Percentiles rank a stretch among this genome's conserved stretches.
These are phyloP conservation scores for Umbellularia californica DNA, from an alignment of 164 flowering plant genomes.

Conservation along the genomic window DNA sequence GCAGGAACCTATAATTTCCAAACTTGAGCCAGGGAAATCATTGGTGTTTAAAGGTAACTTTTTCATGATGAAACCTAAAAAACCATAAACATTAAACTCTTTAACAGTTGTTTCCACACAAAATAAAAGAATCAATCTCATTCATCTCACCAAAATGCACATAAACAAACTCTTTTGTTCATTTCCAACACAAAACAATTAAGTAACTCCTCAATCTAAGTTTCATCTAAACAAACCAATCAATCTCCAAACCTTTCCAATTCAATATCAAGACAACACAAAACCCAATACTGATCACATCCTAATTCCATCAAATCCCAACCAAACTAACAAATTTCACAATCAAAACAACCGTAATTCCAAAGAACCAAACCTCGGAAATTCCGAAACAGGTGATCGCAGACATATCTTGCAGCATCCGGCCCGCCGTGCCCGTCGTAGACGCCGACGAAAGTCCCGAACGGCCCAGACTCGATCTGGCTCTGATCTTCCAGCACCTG, in stretches of 20 bases:
- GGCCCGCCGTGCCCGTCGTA: conserved; percentile 85
- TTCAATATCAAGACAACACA: neutral
- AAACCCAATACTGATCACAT: neutral
- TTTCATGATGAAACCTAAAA: neutral
- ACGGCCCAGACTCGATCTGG: conserved; percentile 68
- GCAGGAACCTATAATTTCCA: neutral
- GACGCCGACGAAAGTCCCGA: conserved; percentile 71
- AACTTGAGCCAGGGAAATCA: too few species aligned
- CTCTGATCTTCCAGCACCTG: conserved; percentile 72
- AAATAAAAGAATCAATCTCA: neutral
- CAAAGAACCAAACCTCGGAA: conserved; percentile 41
- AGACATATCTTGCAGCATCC: conserved; percentile 55
- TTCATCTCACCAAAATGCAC: too few species aligned
- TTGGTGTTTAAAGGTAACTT: neutral
- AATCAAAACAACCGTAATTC: neutral
- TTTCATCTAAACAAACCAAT: too few species aligned
- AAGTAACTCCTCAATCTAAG: too few species aligned
- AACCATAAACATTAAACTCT: neutral
- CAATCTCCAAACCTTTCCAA: neutral
- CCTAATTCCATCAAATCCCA: neutral
- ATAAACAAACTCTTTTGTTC: too few species aligned
- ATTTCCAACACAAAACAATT: too few species aligned
- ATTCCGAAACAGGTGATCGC: conserved; percentile 51
- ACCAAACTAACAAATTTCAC: neutral
- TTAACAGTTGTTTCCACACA: neutral